Conservation (phyloP, 768 basidiomycete genomes). For the Cystoderma amianthinum region DNA sequence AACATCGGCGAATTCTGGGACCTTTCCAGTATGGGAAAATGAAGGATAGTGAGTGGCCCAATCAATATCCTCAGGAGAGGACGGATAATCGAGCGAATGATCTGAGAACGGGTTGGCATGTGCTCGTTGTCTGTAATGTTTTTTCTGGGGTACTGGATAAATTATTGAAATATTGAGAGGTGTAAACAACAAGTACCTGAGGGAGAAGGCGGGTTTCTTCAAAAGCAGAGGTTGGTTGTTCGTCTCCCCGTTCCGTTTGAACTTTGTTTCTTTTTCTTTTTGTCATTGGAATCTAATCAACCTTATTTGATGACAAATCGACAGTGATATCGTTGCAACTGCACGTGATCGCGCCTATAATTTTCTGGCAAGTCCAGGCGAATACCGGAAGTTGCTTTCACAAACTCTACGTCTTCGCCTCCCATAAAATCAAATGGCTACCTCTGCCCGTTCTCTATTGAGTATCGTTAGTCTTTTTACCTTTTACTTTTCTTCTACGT, state of each 20-base stretch:
- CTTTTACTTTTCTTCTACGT: background rate
- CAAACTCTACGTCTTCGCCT: background rate
- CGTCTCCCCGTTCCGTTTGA: no score
- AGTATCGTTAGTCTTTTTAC: conserved; percentile 24
- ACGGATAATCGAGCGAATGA: conserved; percentile 83
- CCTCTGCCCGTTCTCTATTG: conserved; percentile 27
- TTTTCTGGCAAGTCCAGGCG: background rate
- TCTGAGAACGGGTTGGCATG: conserved; percentile 87
- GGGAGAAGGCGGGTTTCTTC: conserved; percentile 28
- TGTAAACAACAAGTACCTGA: conserved; percentile 28
- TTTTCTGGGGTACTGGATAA: conserved; percentile 44
- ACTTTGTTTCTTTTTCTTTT: no score
- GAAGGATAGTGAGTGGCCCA: conserved; percentile 83
- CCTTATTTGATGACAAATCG: no score
- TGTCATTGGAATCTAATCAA: no score
- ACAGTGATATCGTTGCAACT: no score
- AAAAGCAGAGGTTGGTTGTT: conserved; percentile 6
- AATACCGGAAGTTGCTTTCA: background rate
- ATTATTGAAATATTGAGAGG: conserved; percentile 2
- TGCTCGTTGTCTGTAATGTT: conserved; percentile 76
- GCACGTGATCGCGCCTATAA: conserved; percentile 1
- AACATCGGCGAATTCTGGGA: conserved; percentile 92
- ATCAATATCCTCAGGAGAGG: conserved; percentile 67
- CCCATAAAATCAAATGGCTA: conserved; percentile 31
- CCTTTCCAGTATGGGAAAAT: conserved; percentile 47